Evolutionary conservation across 345 rosid genomes (phyloP), one percentile per base, ranked within the genome.

Genomic region (Melastoma malabathricum): DNA sequence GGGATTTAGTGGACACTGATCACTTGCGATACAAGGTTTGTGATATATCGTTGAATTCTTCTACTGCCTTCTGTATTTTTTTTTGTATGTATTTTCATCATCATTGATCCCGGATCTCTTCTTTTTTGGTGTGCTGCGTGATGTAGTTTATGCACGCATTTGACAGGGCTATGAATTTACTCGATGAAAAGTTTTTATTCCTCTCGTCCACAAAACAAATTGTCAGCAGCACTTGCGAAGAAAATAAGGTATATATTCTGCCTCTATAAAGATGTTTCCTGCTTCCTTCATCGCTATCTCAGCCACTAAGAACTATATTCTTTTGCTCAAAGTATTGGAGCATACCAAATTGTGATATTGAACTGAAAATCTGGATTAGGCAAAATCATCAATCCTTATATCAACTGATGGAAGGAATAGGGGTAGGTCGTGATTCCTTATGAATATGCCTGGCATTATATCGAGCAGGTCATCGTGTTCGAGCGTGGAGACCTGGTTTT

Each of bases 401-500:
- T 22, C 25, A 22, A 22, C 25, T 22, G 25, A 22, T 4, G 4
- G 25, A 22, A 22, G 25, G 25, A 22, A 2, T 22, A 22, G 25
- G 25, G 4, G 25, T 22, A 22, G 25, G 25, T 22, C 41, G 9
- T 12, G 41, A 34, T 34, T 34, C 41, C 10, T 34, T 34, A 10
- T 34, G 41, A 34, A 6, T 2, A 7, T 34, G 41, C 41, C 41
- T 6, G n/a, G 31, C 49, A 10, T 62, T 70, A 19, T 15, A 44
- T 45, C 13, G 56, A 56, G 44, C 81, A 80, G 93, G 83, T 81
- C 59, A 78, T 84, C 3, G 83, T 84, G 59, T 84, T 84, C 60
- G 94, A 81, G 74, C 81, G 74, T 19, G 85, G 88, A 61, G 85
- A 81, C 69, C 77, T 81, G 50, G 78, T 81, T 52, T 81, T 81